Evolutionary conservation across 2,329 filamentous ascomycete species (phyloP).

Genomic region (Alternaria hordeiaustralica): DNA sequence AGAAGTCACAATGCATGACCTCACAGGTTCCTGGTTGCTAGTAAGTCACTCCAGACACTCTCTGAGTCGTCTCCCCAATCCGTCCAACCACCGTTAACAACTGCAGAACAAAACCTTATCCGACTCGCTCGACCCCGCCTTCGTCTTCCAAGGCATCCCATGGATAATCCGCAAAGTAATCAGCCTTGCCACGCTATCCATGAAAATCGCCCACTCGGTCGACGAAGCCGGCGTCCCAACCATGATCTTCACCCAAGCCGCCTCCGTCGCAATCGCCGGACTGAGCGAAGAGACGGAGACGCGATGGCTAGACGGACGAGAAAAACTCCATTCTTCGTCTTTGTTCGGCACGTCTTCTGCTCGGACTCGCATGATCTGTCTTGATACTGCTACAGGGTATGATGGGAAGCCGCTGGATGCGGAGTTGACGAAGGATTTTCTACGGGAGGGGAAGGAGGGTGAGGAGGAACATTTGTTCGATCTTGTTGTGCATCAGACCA

Average conservation of each 20-base stretch:
- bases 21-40: neutral
- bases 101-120: neutral
- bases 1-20: neutral
- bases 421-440: neutral
- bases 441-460: neutral
- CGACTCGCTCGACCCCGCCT: neutral
- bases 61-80: neutral
- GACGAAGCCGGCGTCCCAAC: neutral
- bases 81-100: neutral
- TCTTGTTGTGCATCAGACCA: neutral
- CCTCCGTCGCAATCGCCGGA: neutral
- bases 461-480: neutral
- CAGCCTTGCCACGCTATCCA: neutral
- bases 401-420: neutral
- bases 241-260: neutral
- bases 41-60: neutral
- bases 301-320: neutral
- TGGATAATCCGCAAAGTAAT: neutral
- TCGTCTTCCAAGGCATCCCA: neutral
- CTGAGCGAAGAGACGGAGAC: neutral
- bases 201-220: neutral
- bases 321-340: neutral
- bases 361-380: neutral
- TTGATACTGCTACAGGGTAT: neutral
- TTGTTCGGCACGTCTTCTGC: neutral